phyloP scores from a whole-genome alignment of 257 asterid genomes.

The Rhazya stricta region DNA sequence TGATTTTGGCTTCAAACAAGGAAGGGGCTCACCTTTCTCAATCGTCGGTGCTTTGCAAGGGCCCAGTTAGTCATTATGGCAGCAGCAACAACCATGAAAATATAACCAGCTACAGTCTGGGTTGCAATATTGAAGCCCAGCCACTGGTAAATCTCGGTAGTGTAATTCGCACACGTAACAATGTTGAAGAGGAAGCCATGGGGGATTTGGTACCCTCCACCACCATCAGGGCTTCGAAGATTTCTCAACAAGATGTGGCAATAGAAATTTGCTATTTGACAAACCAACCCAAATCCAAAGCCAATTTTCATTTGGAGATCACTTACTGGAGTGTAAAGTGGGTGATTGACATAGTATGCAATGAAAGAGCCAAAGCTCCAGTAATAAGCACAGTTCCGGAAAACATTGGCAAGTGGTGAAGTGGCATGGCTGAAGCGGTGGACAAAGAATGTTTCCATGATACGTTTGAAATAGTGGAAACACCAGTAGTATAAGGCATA shows the following conservation, averaged over 20 bases:
- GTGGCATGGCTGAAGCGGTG: conserved; percentile 98
- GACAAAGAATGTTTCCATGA: conserved; percentile 88
- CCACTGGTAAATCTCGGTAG: conserved; percentile 99
- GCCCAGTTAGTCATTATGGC: conserved; percentile 99
- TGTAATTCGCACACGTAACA: conserved; percentile 94
- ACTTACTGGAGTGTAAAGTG: conserved; percentile 80
- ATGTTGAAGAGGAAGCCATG: conserved; percentile 82
- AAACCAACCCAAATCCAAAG: conserved; percentile 67
- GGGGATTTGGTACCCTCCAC: conserved; percentile 91
- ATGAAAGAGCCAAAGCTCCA: conserved; percentile 89
- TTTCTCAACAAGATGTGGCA: conserved; percentile 88
- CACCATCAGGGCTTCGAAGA: conserved; percentile 60
- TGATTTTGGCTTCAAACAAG: not conserved
- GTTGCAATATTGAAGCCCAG: conserved; percentile 93
- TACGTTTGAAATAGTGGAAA: conserved; percentile 89
- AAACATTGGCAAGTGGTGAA: conserved; percentile 86
- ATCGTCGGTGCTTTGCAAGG: conserved; percentile 85
- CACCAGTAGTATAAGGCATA: conserved; percentile 94
- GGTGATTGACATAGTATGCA: conserved; percentile 89
- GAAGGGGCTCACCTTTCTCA: conserved; percentile 59
- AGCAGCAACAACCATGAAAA: conserved; percentile 94
- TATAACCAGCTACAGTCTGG: conserved; percentile 77
- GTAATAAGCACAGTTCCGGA: conserved; percentile 91
- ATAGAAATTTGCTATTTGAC: conserved; percentile 83
- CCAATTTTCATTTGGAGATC: conserved; percentile 90